phyloP scores from a whole-genome alignment of 2,329 filamentous ascomycete genomes.

The Pestalotiopsis sp. region DNA sequence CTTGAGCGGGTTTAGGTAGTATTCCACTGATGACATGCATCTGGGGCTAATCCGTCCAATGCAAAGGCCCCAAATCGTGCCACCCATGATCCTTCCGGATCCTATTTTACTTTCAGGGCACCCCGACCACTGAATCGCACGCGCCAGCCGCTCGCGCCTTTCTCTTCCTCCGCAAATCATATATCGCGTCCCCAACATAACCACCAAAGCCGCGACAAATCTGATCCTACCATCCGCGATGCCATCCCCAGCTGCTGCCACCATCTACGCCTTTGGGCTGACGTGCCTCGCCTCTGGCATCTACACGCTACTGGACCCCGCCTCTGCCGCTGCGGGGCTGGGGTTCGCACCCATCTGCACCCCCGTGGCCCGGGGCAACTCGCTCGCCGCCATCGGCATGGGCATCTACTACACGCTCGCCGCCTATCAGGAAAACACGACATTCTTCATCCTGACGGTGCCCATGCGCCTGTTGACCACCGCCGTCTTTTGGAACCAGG shows the following conservation, averaged over 20 bases:
- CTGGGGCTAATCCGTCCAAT: too few relatives aligned
- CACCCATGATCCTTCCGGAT: too few relatives aligned
- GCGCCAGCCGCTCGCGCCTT: neutral
- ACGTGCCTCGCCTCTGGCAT: constrained; percentile 25
- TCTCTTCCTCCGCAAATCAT: neutral
- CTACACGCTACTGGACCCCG: constrained; percentile 18
- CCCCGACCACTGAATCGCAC: too few relatives aligned
- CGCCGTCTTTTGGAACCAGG: constrained; percentile 30
- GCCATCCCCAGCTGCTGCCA: constrained; percentile 17
- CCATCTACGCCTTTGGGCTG: constrained; percentile 27
- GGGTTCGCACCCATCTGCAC: constrained; percentile 18
- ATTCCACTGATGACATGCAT: too few relatives aligned
- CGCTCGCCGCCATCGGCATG: constrained; percentile 34
- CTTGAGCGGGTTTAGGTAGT: too few relatives aligned
- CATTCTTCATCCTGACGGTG: constrained; percentile 33
- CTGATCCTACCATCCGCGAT: neutral
- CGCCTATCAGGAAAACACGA: constrained; percentile 33
- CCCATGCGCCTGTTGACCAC: constrained; percentile 34
- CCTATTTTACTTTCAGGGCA: too few relatives aligned
- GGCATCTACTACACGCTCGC: constrained; percentile 35
- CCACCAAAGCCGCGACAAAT: neutral
- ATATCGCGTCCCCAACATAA: neutral
- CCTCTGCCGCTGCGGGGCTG: constrained; percentile 17
- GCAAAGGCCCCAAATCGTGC: too few relatives aligned
- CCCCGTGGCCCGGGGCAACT: constrained; percentile 22